Percentiles rank a stretch among this genome's conserved stretches.
Conservation (phyloP, 2,329 filamentous ascomycete species). For the Penicillium sclerotigenum region DNA sequence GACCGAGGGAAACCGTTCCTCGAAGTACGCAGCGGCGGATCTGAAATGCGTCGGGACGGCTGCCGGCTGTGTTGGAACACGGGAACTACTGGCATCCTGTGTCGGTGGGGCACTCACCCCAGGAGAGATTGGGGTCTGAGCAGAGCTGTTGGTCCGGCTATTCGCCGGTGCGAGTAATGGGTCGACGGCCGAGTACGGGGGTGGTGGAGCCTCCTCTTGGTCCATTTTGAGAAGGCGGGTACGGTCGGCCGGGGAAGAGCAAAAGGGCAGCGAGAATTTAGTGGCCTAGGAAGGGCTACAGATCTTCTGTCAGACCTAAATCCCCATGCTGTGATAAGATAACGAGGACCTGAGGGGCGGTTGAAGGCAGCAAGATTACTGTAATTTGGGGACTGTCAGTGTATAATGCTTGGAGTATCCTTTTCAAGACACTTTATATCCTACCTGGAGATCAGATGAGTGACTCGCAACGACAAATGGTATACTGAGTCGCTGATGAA, state of each 20-base stretch:
- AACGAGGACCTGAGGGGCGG: not conserved
- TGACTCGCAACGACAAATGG: not conserved
- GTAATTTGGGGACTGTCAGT: not conserved
- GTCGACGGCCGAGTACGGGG: slow-evolving; percentile 43
- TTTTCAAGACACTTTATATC: not conserved
- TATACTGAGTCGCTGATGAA: not conserved
- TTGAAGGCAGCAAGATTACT: slow-evolving; percentile 36
- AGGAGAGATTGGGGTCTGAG: slow-evolving; percentile 17
- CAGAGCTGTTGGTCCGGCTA: slow-evolving; percentile 19
- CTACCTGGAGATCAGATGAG: not conserved
- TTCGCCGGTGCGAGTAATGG: slow-evolving; percentile 30
- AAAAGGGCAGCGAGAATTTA: slow-evolving; percentile 1
- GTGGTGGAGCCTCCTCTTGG: slow-evolving; percentile 41
- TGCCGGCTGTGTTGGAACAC: slow-evolving; percentile 9
- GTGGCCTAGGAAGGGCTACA: slow-evolving; percentile 6
- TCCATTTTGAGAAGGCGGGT: slow-evolving; percentile 27
- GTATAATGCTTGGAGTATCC: slow-evolving; percentile 1
- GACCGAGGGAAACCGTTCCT: slow-evolving; percentile 32
- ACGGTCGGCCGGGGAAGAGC: not conserved
- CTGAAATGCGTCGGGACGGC: slow-evolving; percentile 33
- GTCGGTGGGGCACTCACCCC: slow-evolving; percentile 18
- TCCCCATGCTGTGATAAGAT: slow-evolving; percentile 21
- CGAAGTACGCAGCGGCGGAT: slow-evolving; percentile 40
- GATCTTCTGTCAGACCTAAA: slow-evolving; percentile 14
- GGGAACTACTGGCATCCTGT: slow-evolving; percentile 18